Evolutionary conservation across 306 rosid genomes (phyloP), one percentile per base, ranked within the genome.

Genomic region (Dryas octopetala): DNA sequence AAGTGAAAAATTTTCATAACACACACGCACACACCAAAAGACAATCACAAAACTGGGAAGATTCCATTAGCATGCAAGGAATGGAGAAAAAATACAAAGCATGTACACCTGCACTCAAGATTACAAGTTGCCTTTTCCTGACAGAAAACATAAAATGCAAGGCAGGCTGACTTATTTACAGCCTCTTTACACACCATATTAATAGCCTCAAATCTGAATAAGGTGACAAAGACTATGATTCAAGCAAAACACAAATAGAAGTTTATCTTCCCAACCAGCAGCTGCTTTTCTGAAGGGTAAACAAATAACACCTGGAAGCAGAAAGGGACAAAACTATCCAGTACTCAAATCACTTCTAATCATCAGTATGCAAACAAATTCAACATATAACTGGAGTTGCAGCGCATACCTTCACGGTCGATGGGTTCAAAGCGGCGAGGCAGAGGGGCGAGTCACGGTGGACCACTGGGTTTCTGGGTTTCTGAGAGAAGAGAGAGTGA

Each of bases 271-370:
- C 28, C 8, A 40, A 9, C 23, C 23, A 23, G 98, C 75, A 93
- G 74, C 78, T 81, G 88, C 76, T 85, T 93, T 79, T 91, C 97
- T 7, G 98, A 92, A 72, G 98, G 98, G 81, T 93, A 93, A 80
- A 84, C 97, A 87, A 93, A 89, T 72, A 93, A 84, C 68, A 93
- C 93, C 97, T 93, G 88, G 53, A 75, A 79, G 69, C 44, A 58
- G 60, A 61, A 43, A 73, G 48, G 4, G 6, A 51, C 7, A 32
- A 41, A 60, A 70, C 45, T 7, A 70, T 55, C 70, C 59, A 59
- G 38, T 6, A 60, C 44, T 49, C 62, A 58, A 53, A 67, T 26
- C n/a, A 46, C 62, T 66, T 75, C n/a, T 32, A 49, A 48, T 17
- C 19, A 61, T 64, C 68, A 41, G 38, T 64, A n/a, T 55, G 48